A percentile compares a stretch with the other conserved stretches of the same genome.
These are phyloP conservation scores for Sugiyamaella paludigena DNA, from an alignment of 1,139 yeast species.

Conservation along the genomic window DNA sequence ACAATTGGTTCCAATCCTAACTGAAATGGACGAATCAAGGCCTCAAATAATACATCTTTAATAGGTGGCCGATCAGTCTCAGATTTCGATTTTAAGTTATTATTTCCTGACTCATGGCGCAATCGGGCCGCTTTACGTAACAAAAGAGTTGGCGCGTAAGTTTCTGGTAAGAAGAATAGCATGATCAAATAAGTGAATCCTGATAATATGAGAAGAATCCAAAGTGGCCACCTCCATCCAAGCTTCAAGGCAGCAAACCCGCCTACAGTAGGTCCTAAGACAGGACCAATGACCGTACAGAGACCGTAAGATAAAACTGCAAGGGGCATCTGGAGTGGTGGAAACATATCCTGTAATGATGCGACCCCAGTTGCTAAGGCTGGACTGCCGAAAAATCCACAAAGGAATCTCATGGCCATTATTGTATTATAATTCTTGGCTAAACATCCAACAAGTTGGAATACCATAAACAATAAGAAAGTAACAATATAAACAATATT, in stretches of 20 bases:
- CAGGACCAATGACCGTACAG: constrained; percentile 82
- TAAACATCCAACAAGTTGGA: constrained; percentile 41
- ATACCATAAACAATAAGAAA: constrained; percentile 39
- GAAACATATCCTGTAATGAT: constrained; percentile 67
- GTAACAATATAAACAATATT: constrained; percentile 50
- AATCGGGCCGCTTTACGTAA: constrained; percentile 23
- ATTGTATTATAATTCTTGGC: constrained; percentile 45
- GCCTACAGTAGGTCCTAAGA: constrained; percentile 77
- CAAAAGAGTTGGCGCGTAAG: constrained; percentile 24
- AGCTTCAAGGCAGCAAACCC: constrained; percentile 68
- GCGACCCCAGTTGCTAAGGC: constrained; percentile 87
- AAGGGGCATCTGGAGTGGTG: constrained; percentile 61
- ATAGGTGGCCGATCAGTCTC: constrained; percentile 44
- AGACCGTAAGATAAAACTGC: constrained; percentile 74
- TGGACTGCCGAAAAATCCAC: constrained; percentile 79
- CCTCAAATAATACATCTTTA: constrained; percentile 66
- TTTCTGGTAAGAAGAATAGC: constrained; percentile 28
- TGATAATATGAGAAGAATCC: constrained; percentile 72
- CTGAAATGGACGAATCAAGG: constrained; percentile 47
- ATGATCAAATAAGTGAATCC: constrained; percentile 43
- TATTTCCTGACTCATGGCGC: constrained; percentile 61
- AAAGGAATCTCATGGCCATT: constrained; percentile 67
- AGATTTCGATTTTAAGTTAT: constrained; percentile 69
- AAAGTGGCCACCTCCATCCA: constrained; percentile 76
- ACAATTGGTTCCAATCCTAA: constrained; percentile 37